Evolutionary conservation across 192 early-diverging fungal genomes (phyloP).

Genomic region (Umbelopsis isabellina): DNA sequence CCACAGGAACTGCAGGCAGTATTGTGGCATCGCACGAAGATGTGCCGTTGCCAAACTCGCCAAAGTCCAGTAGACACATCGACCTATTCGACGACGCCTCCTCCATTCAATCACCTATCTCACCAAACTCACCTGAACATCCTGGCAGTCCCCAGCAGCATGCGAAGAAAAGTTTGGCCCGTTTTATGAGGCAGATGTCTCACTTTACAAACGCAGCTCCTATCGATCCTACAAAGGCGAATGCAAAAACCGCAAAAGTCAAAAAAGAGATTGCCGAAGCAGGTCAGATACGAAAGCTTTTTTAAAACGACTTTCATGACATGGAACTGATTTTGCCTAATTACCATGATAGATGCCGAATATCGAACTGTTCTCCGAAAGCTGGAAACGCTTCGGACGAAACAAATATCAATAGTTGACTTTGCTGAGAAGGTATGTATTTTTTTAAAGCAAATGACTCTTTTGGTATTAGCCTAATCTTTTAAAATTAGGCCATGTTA

Average conservation of each 20-base stretch:
- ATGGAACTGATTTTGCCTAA: too few relatives aligned
- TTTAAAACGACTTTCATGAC: not conserved
- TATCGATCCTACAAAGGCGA: slow-evolving; percentile 29
- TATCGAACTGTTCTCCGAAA: slow-evolving; percentile 32
- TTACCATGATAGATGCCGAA: slow-evolving; percentile 8
- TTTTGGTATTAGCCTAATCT: not conserved
- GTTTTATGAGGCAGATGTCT: slow-evolving; percentile 34
- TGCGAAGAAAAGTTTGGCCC: slow-evolving; percentile 30
- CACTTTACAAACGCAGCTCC: slow-evolving; percentile 13
- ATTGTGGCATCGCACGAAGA: slow-evolving; percentile 5
- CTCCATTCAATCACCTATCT: not conserved
- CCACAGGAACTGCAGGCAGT: slow-evolving; percentile 24
- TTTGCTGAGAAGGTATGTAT: slow-evolving; percentile 5
- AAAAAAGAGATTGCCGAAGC: slow-evolving; percentile 38
- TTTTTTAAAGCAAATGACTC: too few relatives aligned
- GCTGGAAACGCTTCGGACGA: slow-evolving; percentile 14
- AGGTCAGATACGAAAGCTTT: slow-evolving; percentile 21
- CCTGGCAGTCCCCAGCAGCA: slow-evolving; percentile 7
- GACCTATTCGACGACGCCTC: slow-evolving; percentile 25
- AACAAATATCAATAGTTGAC: slow-evolving; percentile 14
- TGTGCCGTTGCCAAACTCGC: not conserved
- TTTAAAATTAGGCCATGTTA: not conserved
- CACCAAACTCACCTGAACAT: not conserved
- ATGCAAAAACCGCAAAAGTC: slow-evolving; percentile 30
- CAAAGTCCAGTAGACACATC: slow-evolving; percentile 6